Percentiles rank a stretch among this genome's conserved stretches.
These are phyloP conservation scores for Alternaria novae-zelandiae DNA, from an alignment of 2,329 filamentous ascomycete genomes.

Conservation along the genomic window DNA sequence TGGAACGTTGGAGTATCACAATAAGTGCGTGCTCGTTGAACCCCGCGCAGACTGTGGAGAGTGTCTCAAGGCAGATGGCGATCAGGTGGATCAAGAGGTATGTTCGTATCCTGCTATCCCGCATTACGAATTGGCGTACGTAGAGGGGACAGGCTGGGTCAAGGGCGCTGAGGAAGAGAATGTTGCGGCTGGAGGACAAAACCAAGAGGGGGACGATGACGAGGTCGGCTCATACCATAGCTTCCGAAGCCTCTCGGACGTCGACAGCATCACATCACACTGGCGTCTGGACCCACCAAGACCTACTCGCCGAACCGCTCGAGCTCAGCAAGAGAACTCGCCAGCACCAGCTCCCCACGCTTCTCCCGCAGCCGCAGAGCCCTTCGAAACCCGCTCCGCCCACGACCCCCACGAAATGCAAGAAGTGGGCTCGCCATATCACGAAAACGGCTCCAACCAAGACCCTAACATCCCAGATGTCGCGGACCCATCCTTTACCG, in stretches of 20 bases:
- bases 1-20: neutral
- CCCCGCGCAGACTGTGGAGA: neutral
- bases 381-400: neutral
- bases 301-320: neutral
- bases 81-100: neutral
- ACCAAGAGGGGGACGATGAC: neutral
- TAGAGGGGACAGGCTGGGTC: neutral
- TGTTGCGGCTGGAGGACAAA: neutral
- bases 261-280: neutral
- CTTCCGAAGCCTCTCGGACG: conserved; percentile 3
- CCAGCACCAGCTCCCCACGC: neutral
- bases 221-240: neutral
- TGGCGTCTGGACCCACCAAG: neutral
- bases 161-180: neutral
- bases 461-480: neutral
- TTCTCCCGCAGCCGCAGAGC: neutral
- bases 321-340: neutral
- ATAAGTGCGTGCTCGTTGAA: conserved; percentile 6
- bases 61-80: neutral
- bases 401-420: neutral
- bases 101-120: neutral
- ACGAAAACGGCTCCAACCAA: neutral
- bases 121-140: neutral
- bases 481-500: neutral
- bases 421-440: neutral